Evolutionary conservation across 306 rosid species (phyloP).

Genomic region (Vigna angularis): DNA sequence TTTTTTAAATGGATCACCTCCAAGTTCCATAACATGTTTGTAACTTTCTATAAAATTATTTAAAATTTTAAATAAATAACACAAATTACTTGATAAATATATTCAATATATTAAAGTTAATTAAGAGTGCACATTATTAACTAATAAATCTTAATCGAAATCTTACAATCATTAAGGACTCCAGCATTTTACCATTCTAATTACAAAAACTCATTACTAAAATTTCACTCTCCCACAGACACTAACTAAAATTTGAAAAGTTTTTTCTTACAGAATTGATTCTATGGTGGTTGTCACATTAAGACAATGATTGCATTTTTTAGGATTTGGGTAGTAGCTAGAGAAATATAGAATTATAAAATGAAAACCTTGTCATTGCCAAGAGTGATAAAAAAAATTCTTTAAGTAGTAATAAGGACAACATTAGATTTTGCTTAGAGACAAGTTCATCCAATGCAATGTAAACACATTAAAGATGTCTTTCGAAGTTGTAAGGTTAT

Average conservation of each 20-base stretch:
- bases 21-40: background rate
- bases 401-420: constrained; percentile 18
- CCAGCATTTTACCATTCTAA: background rate
- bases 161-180: background rate
- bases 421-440: background rate
- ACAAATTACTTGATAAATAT: too few species aligned
- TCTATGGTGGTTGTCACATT: background rate
- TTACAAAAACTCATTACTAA: background rate
- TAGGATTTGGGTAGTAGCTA: background rate
- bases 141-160: too few species aligned
- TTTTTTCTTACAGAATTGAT: too few species aligned
- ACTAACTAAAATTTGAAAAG: background rate
- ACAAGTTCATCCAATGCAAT: background rate
- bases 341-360: constrained; percentile 7
- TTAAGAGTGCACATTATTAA: background rate
- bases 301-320: background rate
- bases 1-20: background rate
- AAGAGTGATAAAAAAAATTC: background rate
- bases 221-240: background rate
- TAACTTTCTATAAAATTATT: too few species aligned
- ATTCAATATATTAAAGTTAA: too few species aligned
- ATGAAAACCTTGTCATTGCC: constrained; percentile 14
- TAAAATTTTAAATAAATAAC: too few species aligned
- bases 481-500: background rate
- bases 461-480: too few species aligned